Evolutionary conservation across 257 asterid species (phyloP), one percentile per base, ranked within the genome.

Genomic region (Solanum acaule): DNA sequence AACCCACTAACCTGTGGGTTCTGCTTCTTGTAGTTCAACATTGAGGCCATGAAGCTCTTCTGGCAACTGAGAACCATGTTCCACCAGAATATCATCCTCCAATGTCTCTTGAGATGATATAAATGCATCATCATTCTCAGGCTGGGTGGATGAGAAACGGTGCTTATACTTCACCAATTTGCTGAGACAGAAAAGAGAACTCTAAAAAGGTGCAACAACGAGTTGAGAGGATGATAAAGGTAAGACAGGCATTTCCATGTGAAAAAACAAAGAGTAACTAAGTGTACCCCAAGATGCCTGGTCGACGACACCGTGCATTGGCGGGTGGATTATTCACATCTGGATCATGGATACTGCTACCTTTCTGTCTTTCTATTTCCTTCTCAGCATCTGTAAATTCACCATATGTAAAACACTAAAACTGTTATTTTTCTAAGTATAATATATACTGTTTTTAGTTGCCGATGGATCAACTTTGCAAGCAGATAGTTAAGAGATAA

Each of bases 361-460:
- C 98, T 88, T 86, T 86, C 88, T 88, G 98, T 86, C 91, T 97
- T n/a, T 89, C 92, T 89, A 97, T 93, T 93, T 97, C 99, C 72
- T 92, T 94, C 70, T 90, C 91, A 87, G 98, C 99, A 78, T 92
- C 99, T 97, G 91, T 72, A 89, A 12, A 88, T 61, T 89, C 73
- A 83, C 34, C 59, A 13, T n/a, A 72, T 0, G 83, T 86, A 77
- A 86, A 72, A 52, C 20, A 59, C 67, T 20, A 56, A 56, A 59
- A 59, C 20, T 11, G 34, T 34, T 49, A 49, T 49, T 49, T 49
- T 61, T 71, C 84, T 46, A 22, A 73, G 82, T 33, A 86, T 25
- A 18, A 65, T 35, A 72, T 11, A 31, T 18, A 46, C 16, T 31
- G 1, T 81, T 8, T 68, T 49, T 40, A 82, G 70, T 67, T 77